Conservation (phyloP, 192 early-diverging fungal species). For the Fimicolochytrium jonesii region DNA sequence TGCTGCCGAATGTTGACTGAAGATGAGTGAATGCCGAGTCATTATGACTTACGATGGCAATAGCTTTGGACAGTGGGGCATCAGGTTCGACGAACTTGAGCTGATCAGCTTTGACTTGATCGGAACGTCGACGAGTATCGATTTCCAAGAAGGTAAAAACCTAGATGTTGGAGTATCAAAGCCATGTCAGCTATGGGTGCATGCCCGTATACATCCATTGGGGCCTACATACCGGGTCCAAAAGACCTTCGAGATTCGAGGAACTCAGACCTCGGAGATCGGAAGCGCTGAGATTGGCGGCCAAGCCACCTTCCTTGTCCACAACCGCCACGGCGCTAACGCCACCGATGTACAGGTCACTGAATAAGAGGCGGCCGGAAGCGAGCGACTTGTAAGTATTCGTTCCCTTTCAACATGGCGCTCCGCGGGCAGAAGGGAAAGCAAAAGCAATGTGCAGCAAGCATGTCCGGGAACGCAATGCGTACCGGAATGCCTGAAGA, state of each 20-base stretch:
- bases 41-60: neutral
- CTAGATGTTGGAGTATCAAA: too few species aligned
- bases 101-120: conserved; percentile 55
- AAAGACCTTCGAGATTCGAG: conserved; percentile 50
- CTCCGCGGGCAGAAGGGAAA: neutral
- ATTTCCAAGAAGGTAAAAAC: conserved; percentile 60
- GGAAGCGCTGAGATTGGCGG: conserved; percentile 65
- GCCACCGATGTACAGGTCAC: conserved; percentile 38
- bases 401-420: too few species aligned
- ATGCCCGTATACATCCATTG: too few species aligned
- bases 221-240: conserved; percentile 54
- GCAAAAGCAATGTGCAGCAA: neutral
- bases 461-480: neutral
- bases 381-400: neutral
- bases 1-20: too few species aligned
- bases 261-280: conserved; percentile 71
- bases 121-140: conserved; percentile 25
- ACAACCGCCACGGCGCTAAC: conserved; percentile 62
- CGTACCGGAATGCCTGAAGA: conserved; percentile 38
- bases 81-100: conserved; percentile 26
- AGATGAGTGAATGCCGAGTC: too few species aligned
- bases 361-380: neutral
- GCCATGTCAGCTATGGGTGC: too few species aligned
- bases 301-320: conserved; percentile 51
- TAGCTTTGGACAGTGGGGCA: conserved; percentile 29